Conservation (phyloP, 1,284 basidiomycete genomes). For the Cutaneotrichosporon cyanovorans region DNA sequence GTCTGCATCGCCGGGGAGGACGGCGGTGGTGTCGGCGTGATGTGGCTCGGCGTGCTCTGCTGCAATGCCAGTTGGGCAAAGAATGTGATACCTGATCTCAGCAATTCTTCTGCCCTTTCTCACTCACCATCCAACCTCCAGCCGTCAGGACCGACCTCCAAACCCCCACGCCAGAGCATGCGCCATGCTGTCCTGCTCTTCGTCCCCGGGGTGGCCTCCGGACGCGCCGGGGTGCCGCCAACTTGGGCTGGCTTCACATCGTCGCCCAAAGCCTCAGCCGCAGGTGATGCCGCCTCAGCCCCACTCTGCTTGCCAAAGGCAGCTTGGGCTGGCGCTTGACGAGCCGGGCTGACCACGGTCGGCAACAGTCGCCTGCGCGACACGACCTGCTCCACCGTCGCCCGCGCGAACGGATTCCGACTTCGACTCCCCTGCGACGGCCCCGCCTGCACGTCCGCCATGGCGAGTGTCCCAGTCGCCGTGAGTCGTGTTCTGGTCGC, state of each 20-base stretch:
- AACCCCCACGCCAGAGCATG: conserved; percentile 43
- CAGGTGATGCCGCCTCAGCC: too few species aligned
- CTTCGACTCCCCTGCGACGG: conserved; percentile 1
- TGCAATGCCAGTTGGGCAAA: conserved; percentile 27
- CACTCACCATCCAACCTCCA: conserved; percentile 41
- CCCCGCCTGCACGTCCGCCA: not conserved
- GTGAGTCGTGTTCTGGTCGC: too few species aligned
- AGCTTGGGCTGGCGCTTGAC: too few species aligned
- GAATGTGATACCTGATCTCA: conserved; percentile 35
- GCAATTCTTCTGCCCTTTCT: not conserved
- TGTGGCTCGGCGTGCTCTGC: not conserved
- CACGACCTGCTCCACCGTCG: not conserved
- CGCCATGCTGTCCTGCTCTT: conserved; percentile 25
- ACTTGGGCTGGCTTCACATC: not conserved
- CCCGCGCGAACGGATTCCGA: conserved; percentile 10
- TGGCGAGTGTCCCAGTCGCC: too few species aligned
- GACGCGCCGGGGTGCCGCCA: not conserved
- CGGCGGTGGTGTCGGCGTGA: conserved; percentile 3
- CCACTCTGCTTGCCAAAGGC: too few species aligned
- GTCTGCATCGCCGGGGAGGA: conserved; percentile 17
- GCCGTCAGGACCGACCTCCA: conserved; percentile 42
- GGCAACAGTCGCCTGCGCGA: not conserved
- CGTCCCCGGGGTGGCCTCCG: not conserved
- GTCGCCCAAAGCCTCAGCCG: too few species aligned
- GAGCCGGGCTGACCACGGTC: too few species aligned